Evolutionary conservation across 164 flowering plant species (phyloP).

Genomic region (Aristolochia californica): DNA sequence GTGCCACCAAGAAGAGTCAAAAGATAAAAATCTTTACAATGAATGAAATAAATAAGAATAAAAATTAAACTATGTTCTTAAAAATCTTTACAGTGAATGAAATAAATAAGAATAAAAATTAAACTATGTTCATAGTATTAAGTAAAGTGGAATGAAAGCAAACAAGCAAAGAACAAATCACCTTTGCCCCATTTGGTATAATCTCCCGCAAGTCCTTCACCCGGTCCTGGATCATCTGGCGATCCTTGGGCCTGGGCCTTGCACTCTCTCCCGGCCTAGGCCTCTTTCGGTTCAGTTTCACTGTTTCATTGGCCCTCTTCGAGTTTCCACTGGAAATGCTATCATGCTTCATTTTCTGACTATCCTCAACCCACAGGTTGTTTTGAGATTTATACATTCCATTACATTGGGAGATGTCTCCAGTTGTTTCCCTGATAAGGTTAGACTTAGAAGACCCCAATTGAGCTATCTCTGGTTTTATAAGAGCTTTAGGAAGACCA

Average conservation of each 20-base stretch:
- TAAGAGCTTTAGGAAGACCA: slow-evolving; percentile 25
- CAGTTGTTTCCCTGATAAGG: slow-evolving; percentile 29
- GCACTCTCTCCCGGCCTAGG: slow-evolving; percentile 93
- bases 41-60: background rate
- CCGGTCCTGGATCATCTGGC: slow-evolving; percentile 98
- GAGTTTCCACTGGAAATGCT: slow-evolving; percentile 56
- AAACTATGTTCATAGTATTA: too few relatives aligned
- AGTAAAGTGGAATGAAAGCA: background rate
- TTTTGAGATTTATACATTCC: slow-evolving; percentile 48
- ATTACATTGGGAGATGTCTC: slow-evolving; percentile 32
- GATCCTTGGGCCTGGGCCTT: slow-evolving; percentile 97
- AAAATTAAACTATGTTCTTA: too few relatives aligned
- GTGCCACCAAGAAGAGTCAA: too few relatives aligned
- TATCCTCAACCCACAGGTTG: slow-evolving; percentile 61
- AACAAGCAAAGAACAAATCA: slow-evolving; percentile 8
- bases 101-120: background rate
- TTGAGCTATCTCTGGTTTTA: slow-evolving; percentile 21
- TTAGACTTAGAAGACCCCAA: slow-evolving; percentile 36
- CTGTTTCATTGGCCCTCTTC: slow-evolving; percentile 41
- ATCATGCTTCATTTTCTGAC: slow-evolving; percentile 28
- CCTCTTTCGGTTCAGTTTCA: slow-evolving; percentile 72
- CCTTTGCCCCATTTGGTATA: slow-evolving; percentile 96
- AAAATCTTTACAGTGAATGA: background rate
- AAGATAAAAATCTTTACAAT: slow-evolving; percentile 5
- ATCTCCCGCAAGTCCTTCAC: slow-evolving; percentile 88